Percentiles rank a stretch among this genome's conserved stretches.
phyloP scores from a whole-genome alignment of 192 early-diverging fungal genomes.

The Dissophora ornata region DNA sequence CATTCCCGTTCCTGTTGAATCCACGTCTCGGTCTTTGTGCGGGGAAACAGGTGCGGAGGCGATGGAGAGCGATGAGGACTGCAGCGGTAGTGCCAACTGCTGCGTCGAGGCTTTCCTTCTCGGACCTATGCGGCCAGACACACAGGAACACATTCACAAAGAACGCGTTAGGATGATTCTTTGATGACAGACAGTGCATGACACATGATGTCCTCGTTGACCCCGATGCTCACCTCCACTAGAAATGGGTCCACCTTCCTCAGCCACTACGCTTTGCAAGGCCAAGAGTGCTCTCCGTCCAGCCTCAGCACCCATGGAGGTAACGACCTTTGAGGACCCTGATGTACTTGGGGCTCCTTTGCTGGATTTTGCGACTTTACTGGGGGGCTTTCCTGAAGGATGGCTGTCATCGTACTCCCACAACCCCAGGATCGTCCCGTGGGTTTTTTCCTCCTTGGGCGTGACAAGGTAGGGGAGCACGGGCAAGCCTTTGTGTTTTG shows the following conservation, averaged over 20 bases:
- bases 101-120: slow-evolving; percentile 48
- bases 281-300: slow-evolving; percentile 49
- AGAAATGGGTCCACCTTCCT: slow-evolving; percentile 36
- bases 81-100: slow-evolving; percentile 35
- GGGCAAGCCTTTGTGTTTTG: slow-evolving; percentile 48
- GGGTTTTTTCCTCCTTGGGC: slow-evolving; percentile 51
- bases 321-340: slow-evolving; percentile 47
- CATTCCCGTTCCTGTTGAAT: slow-evolving; percentile 10
- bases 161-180: neutral
- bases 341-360: slow-evolving; percentile 52
- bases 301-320: slow-evolving; percentile 46
- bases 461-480: slow-evolving; percentile 46
- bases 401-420: slow-evolving; percentile 46
- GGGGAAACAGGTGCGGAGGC: slow-evolving; percentile 47
- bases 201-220: neutral
- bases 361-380: slow-evolving; percentile 32
- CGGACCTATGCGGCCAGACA: slow-evolving; percentile 8
- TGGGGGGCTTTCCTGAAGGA: slow-evolving; percentile 11
- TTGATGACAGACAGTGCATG: neutral
- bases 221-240: slow-evolving; percentile 19
- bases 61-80: slow-evolving; percentile 28
- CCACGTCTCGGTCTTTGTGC: slow-evolving; percentile 24
- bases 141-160: neutral
- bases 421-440: slow-evolving; percentile 46
- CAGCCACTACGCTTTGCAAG: slow-evolving; percentile 45